These are phyloP conservation scores for Herpotrichia juniperi DNA, from an alignment of 2,329 filamentous ascomycete genomes.

Conservation along the genomic window DNA sequence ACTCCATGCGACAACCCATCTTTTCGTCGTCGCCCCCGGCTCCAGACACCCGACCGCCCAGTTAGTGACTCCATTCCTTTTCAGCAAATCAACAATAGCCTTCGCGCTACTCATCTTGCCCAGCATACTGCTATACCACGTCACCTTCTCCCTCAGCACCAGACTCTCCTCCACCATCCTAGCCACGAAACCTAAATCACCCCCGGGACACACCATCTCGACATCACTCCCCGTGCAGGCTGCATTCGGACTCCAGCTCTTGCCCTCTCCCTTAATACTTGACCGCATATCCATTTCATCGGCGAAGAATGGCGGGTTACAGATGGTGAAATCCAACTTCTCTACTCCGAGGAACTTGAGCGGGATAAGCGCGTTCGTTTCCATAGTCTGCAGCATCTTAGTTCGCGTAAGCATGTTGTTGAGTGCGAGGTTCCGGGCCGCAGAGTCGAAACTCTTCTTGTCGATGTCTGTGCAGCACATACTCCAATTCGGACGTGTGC, in stretches of 20 bases:
- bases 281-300: slow-evolving; percentile 71
- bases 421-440: slow-evolving; percentile 67
- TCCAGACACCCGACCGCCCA: slow-evolving; percentile 82
- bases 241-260: slow-evolving; percentile 71
- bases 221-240: slow-evolving; percentile 76
- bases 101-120: slow-evolving; percentile 76
- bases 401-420: slow-evolving; percentile 73
- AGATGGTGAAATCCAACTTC: slow-evolving; percentile 83
- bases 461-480: slow-evolving; percentile 72
- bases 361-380: slow-evolving; percentile 66
- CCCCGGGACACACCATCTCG: slow-evolving; percentile 86
- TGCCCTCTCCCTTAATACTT: slow-evolving; percentile 64
- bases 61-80: slow-evolving; percentile 68
- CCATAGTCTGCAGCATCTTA: slow-evolving; percentile 62
- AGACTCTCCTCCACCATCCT: slow-evolving; percentile 75
- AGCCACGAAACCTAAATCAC: slow-evolving; percentile 76
- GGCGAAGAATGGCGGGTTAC: slow-evolving; percentile 94
- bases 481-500: slow-evolving; percentile 69
- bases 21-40: slow-evolving; percentile 74
- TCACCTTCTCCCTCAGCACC: slow-evolving; percentile 63
- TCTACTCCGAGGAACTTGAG: slow-evolving; percentile 59
- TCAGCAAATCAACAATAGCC: slow-evolving; percentile 65
- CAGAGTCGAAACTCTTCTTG: slow-evolving; percentile 68
- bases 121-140: slow-evolving; percentile 93
- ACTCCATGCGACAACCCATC: slow-evolving; percentile 92